Base-by-base conservation (phyloP, 495 filamentous ascomycete species). In the Penicillium tannophilum region DNA sequence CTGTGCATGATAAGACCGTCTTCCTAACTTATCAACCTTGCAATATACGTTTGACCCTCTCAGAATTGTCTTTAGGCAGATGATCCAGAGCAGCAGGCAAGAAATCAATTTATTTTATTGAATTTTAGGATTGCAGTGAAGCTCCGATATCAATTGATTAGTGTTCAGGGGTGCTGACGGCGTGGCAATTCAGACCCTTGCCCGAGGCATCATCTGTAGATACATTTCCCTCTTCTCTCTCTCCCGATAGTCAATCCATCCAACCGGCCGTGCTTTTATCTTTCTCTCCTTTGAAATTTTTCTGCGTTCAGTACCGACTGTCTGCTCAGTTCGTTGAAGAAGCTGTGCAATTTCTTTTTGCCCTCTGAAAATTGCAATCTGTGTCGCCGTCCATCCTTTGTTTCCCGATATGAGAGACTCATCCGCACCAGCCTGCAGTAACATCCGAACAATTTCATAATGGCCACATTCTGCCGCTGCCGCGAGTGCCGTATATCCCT, bases 401-500 rank as follows among this genome's bases (percentile, higher is more conserved):
- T 60, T 54, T 26, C 57, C 57, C 3, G 57, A 60, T 19, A 26
- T 23, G 4, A 51, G 14, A n/a, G 44, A 54, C n/a, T 44, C 51
- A 55, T 55, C 52, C 17, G 57, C 52, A 9, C 52, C 52, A 24
- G 51, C 57, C 7, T 60, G 20, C 4, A 60, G 57, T 43, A 60
- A 55, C 24, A 50, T 60, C 26, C 39, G 51, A 5, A 49, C 52
- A 43, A 60, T 49, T 23, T 54, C 57, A 43, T 49, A 49, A 11
- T 60, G 57, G 17, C 57, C 57, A 17, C 52, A 17, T 35, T 55
- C 57, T 10, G 57, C 51, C 23, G 57, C 57, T 16, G 57, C 57
- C 7, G 57, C 39, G 16, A 60, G 52, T 6, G 57, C 57, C 12
- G 57, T 60, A 49, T 60, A 60, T 23, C 52, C 57, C 10, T 55